phyloP scores from a whole-genome alignment of 495 filamentous ascomycete species.

The Xylaria longipes region DNA sequence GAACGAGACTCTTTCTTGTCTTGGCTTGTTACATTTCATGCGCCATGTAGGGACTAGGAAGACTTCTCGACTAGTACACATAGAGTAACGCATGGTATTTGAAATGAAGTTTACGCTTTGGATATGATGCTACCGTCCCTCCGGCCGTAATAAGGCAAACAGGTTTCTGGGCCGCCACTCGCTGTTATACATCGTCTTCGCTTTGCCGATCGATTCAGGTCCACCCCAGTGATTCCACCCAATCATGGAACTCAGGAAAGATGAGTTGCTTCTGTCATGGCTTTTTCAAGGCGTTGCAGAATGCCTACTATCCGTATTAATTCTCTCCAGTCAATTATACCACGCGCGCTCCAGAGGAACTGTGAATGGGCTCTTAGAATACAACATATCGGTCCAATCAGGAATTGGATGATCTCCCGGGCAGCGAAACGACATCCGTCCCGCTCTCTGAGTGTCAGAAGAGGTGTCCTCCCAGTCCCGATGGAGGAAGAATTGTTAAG shows the following conservation, averaged over 20 bases:
- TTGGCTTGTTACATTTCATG: slow-evolving; percentile 20
- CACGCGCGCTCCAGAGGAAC: not conserved
- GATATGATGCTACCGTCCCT: slow-evolving; percentile 1
- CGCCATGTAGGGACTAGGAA: not conserved
- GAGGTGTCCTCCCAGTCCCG: too few relatives aligned
- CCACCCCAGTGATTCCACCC: not conserved
- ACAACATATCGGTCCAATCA: not conserved
- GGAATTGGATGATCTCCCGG: not conserved
- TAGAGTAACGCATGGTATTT: not conserved
- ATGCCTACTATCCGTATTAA: not conserved
- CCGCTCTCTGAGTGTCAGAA: too few relatives aligned
- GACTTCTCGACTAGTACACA: not conserved
- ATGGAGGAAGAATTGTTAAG: not conserved
- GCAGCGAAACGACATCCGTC: not conserved
- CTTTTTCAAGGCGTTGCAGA: not conserved
- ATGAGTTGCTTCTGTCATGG: not conserved
- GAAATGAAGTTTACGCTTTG: slow-evolving; percentile 21
- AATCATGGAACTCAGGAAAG: not conserved
- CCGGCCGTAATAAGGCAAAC: not conserved
- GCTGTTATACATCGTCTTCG: not conserved
- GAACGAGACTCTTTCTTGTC: slow-evolving; percentile 4
- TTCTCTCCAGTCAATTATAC: not conserved
- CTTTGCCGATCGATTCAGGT: not conserved
- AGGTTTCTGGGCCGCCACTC: slow-evolving; percentile 8
- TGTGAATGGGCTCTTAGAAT: not conserved